Base-by-base conservation (phyloP, 495 filamentous ascomycete genomes). In the Neurospora sp. region DNA sequence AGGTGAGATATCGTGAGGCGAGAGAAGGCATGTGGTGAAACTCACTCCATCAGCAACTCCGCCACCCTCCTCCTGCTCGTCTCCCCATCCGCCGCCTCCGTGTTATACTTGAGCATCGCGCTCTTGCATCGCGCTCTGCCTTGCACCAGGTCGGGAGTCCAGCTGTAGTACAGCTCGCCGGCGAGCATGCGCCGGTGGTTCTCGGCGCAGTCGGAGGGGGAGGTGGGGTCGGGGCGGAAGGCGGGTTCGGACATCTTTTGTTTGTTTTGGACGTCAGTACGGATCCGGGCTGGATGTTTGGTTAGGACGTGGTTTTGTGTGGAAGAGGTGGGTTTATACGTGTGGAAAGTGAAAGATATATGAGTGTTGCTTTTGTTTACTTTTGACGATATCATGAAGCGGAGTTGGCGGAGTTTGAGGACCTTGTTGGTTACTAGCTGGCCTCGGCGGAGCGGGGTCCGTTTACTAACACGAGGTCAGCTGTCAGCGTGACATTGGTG, bases 21-120 rank as follows among this genome's bases (percentile, higher is more conserved):
- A 31, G 69, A 0, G 15, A 39, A 28, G 24, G 24, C 42, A 10
- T 39, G 21, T 2, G n/a, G 3, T 11, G 31, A 70, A 39, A 83
- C 89, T 84, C 83, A 95, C 93, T 92, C 88, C 80, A 88, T 89
- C 88, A 88, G 94, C n/a, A 94, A 80, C 74, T 92, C 88, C 0
- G 91, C 84, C 40, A 88, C 78, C 59, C 81, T 81, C 69, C 92
- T 83, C 39, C 92, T 83, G 0, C 88, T 76, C 2, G 87, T 82
- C 4, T 90, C 88, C 0, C 86, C 86, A 11, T 38, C 43, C 5
- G 86, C 83, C 34, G 83, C 84, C 8, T 70, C 48, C 21, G 54
- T 24, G 80, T 93, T 96, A 82, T 89, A 93, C 2, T 84, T 83
- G 39, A 83, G 78, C 77, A 85, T 89, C 2, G 92, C 92, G 17